Conservation (phyloP, 371 early-diverging fungal species). For the Zychaea mexicana region DNA sequence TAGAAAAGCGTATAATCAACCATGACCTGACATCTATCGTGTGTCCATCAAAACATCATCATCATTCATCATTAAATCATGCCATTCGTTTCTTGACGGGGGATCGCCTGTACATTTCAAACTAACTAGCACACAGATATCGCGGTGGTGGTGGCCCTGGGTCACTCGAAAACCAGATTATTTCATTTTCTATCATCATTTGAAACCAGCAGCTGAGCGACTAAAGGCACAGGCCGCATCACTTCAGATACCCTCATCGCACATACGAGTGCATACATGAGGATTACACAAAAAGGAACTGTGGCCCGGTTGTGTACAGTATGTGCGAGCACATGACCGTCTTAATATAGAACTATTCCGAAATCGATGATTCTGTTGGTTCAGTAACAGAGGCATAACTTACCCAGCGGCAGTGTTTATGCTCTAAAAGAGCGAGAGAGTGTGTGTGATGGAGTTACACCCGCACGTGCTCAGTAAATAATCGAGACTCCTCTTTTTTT, state of each 20-base stretch:
- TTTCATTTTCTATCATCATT: background rate
- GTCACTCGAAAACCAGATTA: background rate
- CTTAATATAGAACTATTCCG: background rate
- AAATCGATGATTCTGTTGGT: background rate
- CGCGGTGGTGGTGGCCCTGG: background rate
- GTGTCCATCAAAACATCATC: no score
- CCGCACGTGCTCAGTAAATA: background rate
- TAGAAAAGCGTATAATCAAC: no score
- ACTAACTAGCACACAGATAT: no score
- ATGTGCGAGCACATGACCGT: background rate
- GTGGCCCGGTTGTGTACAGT: no score
- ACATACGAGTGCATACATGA: no score
- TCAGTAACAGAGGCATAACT: no score
- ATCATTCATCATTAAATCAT: no score
- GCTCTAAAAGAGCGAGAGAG: no score
- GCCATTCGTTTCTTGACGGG: background rate
- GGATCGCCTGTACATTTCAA: background rate
- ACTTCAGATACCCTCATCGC: no score
- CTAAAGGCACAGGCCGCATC: no score
- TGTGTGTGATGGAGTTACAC: background rate
- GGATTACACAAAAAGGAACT: no score
- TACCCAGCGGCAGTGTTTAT: no score
- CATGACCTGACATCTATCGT: background rate
- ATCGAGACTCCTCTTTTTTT: background rate
- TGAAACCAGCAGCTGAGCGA: background rate